phyloP scores from a whole-genome alignment of 495 filamentous ascomycete genomes.

The Jackrogersella multiformis region DNA sequence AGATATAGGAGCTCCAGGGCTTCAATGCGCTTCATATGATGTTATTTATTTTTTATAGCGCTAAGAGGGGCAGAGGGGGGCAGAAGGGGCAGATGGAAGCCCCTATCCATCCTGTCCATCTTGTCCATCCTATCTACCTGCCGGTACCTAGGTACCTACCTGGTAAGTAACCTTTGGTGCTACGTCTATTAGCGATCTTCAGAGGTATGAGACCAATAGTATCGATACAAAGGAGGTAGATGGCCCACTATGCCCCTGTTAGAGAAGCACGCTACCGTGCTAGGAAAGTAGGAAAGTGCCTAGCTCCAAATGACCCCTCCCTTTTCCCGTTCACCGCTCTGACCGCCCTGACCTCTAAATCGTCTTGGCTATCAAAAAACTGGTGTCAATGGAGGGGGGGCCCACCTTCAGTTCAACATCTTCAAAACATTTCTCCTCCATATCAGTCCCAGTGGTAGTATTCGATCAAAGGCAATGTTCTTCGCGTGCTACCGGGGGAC shows the following conservation, averaged over 20 bases:
- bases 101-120: too few relatives aligned
- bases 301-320: conserved; percentile 32
- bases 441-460: conserved; percentile 12
- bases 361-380: conserved; percentile 33
- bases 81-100: too few relatives aligned
- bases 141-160: too few relatives aligned
- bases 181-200: conserved; percentile 8
- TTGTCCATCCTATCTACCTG: too few relatives aligned
- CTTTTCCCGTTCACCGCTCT: conserved; percentile 41
- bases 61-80: not conserved
- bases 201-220: not conserved
- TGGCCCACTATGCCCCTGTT: conserved; percentile 27
- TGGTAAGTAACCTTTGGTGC: too few relatives aligned
- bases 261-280: conserved; percentile 8
- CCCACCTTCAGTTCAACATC: conserved; percentile 40
- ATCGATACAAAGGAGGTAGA: not conserved
- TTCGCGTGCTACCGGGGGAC: conserved; percentile 16
- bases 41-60: not conserved
- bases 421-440: conserved; percentile 30
- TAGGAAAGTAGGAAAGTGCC: conserved; percentile 29
- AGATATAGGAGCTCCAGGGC: too few relatives aligned
- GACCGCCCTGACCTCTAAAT: conserved; percentile 26
- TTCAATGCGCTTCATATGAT: not conserved
- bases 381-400: conserved; percentile 22
- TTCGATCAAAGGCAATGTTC: conserved; percentile 26